Evolutionary conservation across 140 eudicot species (phyloP).

Genomic region (Stevia rebaudiana): DNA sequence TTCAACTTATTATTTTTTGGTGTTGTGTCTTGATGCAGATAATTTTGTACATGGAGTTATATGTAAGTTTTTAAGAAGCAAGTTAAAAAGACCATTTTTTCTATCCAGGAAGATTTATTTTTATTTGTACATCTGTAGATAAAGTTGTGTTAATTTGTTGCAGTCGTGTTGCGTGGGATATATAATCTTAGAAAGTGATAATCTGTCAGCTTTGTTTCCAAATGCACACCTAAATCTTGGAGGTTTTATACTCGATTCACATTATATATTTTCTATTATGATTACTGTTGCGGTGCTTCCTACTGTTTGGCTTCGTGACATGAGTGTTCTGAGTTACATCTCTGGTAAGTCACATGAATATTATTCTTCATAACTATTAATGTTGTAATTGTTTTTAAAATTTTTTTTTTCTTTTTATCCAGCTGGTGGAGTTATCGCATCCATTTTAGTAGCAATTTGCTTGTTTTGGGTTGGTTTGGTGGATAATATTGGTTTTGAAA

Average conservation of each 20-base stretch:
- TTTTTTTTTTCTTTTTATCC: slow-evolving; percentile 14
- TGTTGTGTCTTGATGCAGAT: slow-evolving; percentile 54
- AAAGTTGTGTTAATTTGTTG: slow-evolving; percentile 1
- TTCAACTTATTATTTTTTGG: slow-evolving; percentile 15
- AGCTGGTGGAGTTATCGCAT: slow-evolving; percentile 97
- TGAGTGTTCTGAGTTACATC: slow-evolving; percentile 84
- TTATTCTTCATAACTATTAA: neutral
- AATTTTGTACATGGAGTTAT: slow-evolving; percentile 73
- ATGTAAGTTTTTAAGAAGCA: slow-evolving; percentile 54
- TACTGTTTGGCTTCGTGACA: slow-evolving; percentile 68
- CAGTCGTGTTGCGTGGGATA: slow-evolving; percentile 97
- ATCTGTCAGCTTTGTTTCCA: slow-evolving; percentile 79
- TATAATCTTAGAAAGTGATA: slow-evolving; percentile 89
- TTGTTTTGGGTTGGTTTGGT: slow-evolving; percentile 87
- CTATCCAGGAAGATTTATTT: neutral
- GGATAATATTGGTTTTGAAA: slow-evolving; percentile 56
- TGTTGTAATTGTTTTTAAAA: neutral
- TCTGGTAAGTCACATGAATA: slow-evolving; percentile 49
- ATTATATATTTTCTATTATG: slow-evolving; percentile 58
- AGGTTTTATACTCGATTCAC: slow-evolving; percentile 45
- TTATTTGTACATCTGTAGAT: neutral
- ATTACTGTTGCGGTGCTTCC: slow-evolving; percentile 92
- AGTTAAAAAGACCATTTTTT: neutral
- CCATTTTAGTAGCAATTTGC: slow-evolving; percentile 64
- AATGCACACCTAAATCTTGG: slow-evolving; percentile 71